Evolutionary conservation across 2,329 filamentous ascomycete genomes (phyloP).

Genomic region (Botrytis porri): DNA sequence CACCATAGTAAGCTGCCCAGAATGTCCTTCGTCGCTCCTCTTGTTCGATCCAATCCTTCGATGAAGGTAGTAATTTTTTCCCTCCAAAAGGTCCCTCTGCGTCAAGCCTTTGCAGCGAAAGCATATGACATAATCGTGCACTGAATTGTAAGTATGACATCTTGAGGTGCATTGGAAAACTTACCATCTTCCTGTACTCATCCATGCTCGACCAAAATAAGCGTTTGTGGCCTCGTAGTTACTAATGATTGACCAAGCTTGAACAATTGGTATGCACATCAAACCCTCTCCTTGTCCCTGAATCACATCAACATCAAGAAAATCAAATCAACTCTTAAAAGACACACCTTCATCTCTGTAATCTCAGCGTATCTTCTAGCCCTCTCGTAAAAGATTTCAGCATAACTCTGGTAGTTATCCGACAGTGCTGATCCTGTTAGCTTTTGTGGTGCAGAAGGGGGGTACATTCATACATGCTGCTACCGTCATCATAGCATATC

Average conservation of each 20-base stretch:
- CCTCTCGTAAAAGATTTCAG: constrained; percentile 77
- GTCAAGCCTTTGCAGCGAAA: constrained; percentile 79
- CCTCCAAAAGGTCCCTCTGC: constrained; percentile 59
- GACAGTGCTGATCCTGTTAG: constrained; percentile 46
- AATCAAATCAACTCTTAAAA: background rate
- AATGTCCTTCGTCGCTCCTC: constrained; percentile 82
- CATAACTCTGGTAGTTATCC: constrained; percentile 68
- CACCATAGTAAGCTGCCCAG: constrained; percentile 79
- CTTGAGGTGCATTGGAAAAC: background rate
- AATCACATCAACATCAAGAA: background rate
- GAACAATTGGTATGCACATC: constrained; percentile 74
- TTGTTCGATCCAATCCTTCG: constrained; percentile 76
- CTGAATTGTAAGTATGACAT: background rate
- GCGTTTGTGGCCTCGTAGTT: constrained; percentile 82
- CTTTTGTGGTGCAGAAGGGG: background rate
- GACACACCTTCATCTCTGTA: constrained; percentile 72
- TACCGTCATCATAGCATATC: constrained; percentile 86
- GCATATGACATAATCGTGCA: constrained; percentile 72
- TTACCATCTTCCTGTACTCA: constrained; percentile 67
- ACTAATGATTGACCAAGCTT: constrained; percentile 73
- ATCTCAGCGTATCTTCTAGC: constrained; percentile 78
- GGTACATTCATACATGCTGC: constrained; percentile 51
- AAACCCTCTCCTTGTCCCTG: constrained; percentile 74
- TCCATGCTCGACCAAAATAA: constrained; percentile 80
- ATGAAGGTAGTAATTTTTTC: constrained; percentile 67